phyloP scores from a whole-genome alignment of 2,329 filamentous ascomycete species.

The Nothophoma quercina region DNA sequence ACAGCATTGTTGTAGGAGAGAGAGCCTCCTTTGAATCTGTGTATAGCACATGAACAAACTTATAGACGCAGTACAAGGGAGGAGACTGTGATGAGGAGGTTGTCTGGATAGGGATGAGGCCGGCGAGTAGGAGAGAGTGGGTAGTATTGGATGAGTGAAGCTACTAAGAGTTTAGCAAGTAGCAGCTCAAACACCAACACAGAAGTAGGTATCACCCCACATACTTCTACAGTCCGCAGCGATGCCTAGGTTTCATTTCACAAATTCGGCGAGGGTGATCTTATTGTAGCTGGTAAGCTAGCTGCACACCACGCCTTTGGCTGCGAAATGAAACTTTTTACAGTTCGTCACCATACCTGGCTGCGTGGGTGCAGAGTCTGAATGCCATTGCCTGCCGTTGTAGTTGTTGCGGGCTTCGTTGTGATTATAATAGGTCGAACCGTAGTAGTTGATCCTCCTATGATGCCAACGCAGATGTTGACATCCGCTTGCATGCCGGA shows the following conservation, averaged over 20 bases:
- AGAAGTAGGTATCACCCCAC: slow-evolving; percentile 14
- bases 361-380: slow-evolving; percentile 5
- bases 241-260: slow-evolving; percentile 17
- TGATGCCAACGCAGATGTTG: slow-evolving; percentile 15
- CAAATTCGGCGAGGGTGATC: slow-evolving; percentile 15
- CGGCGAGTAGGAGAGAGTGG: too few species aligned
- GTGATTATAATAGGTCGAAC: background rate
- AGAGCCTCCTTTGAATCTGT: background rate
- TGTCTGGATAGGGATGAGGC: too few species aligned
- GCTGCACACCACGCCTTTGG: background rate
- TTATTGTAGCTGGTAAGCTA: slow-evolving; percentile 3
- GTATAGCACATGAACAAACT: too few species aligned
- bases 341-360: slow-evolving; percentile 12
- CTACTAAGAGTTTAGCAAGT: too few species aligned
- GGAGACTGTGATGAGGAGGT: too few species aligned
- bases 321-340: slow-evolving; percentile 10
- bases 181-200: slow-evolving; percentile 12
- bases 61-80: too few species aligned
- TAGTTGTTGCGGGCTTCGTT: slow-evolving; percentile 6
- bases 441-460: background rate
- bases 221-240: slow-evolving; percentile 4
- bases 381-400: slow-evolving; percentile 6
- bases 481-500: slow-evolving; percentile 13
- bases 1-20: background rate
- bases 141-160: too few species aligned